These are phyloP conservation scores for Pholiota adiposa DNA, from an alignment of 1,284 basidiomycete genomes.

Conservation along the genomic window DNA sequence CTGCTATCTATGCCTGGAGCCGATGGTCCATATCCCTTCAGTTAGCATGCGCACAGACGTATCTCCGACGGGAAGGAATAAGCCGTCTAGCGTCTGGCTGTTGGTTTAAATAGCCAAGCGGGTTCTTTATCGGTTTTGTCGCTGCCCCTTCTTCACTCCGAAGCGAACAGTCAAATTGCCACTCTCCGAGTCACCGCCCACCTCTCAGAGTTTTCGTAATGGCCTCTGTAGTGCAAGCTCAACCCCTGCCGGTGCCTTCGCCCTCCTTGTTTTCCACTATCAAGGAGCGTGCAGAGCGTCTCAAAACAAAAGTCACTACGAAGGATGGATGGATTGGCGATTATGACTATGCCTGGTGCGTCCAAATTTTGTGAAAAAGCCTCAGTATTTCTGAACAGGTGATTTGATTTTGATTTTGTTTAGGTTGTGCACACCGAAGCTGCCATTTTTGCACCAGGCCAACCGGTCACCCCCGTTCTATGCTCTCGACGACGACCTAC, in stretches of 20 bases:
- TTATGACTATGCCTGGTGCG: slow-evolving; percentile 66
- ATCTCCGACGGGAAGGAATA: background rate
- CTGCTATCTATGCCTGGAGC: background rate
- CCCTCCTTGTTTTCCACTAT: slow-evolving; percentile 13
- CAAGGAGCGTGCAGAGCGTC: slow-evolving; percentile 15
- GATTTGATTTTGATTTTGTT: background rate
- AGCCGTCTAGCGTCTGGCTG: background rate
- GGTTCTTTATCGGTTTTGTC: background rate
- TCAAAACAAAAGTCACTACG: slow-evolving; percentile 42
- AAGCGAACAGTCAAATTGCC: background rate
- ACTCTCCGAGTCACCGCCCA: too few relatives aligned
- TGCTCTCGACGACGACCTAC: slow-evolving; percentile 69
- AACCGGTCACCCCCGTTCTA: slow-evolving; percentile 70
- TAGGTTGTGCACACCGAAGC: slow-evolving; percentile 63
- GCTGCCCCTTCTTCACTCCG: background rate
- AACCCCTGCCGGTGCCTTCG: slow-evolving; percentile 22
- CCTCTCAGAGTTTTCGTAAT: background rate
- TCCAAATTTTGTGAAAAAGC: background rate
- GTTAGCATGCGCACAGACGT: background rate
- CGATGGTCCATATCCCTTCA: background rate
- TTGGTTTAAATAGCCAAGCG: background rate
- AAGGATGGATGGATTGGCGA: slow-evolving; percentile 77
- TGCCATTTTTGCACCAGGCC: slow-evolving; percentile 54
- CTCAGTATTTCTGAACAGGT: too few relatives aligned
- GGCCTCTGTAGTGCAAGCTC: slow-evolving; percentile 10